A percentile compares a stretch with the other conserved stretches of the same genome.
phyloP scores from a whole-genome alignment of 306 rosid species.

The Oxytropis ochrocephala region DNA sequence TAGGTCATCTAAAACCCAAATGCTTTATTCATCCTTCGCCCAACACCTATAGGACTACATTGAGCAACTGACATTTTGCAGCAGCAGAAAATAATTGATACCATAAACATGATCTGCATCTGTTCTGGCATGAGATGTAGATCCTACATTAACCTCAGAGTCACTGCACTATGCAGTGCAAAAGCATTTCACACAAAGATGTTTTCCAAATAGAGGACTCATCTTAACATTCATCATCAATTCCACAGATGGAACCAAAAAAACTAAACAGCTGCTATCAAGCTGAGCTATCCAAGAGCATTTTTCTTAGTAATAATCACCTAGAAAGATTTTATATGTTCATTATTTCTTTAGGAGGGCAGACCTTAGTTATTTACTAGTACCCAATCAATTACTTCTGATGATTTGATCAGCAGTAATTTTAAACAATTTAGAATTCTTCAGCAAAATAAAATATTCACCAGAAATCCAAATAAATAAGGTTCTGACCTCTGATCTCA shows the following conservation, averaged over 20 bases:
- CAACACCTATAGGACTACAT: constrained; percentile 5
- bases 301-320: not conserved
- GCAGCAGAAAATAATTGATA: not conserved
- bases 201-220: not conserved
- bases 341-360: not conserved
- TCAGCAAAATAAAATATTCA: not conserved
- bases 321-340: not conserved
- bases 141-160: constrained; percentile 8
- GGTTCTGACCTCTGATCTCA: constrained; percentile 61
- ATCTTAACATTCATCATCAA: not conserved
- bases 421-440: not conserved
- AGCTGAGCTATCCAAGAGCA: constrained; percentile 4
- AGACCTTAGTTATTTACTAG: not conserved
- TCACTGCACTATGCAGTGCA: not conserved
- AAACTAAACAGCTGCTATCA: not conserved
- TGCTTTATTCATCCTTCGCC: not conserved
- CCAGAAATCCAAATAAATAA: not conserved
- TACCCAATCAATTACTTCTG: not conserved
- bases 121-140: constrained; percentile 4
- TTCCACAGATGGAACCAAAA: not conserved
- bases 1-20: not conserved
- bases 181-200: not conserved
- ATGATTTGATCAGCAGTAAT: not conserved
- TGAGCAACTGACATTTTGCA: not conserved
- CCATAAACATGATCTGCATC: constrained; percentile 1